Percentiles rank a stretch among this genome's conserved stretches.
Evolutionary conservation across 1,284 basidiomycete species (phyloP).

Genomic region (Puccinia hordei): DNA sequence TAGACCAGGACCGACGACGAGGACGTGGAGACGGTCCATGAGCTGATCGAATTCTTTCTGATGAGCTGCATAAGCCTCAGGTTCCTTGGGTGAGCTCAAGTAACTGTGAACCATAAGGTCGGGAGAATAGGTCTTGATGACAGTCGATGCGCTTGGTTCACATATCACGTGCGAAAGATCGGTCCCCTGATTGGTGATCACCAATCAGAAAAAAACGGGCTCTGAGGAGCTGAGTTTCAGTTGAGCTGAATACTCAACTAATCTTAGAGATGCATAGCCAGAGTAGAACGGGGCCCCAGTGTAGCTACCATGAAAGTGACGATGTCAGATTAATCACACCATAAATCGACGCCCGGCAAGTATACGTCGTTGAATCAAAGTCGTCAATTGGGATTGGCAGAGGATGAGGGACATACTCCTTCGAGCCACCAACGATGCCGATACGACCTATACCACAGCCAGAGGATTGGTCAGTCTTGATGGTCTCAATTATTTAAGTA

Average conservation of each 20-base stretch:
- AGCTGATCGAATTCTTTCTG: constrained; percentile 68
- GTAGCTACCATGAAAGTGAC: constrained; percentile 63
- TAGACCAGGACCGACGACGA: constrained; percentile 84
- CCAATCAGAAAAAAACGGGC: background rate
- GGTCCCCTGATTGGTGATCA: constrained; percentile 68
- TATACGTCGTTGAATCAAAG: background rate
- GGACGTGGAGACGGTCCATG: constrained; percentile 81
- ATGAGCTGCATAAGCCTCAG: constrained; percentile 57
- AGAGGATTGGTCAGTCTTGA: background rate
- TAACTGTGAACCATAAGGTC: constrained; percentile 96
- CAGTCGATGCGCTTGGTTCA: constrained; percentile 74
- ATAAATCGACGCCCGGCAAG: background rate
- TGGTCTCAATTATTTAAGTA: too few relatives aligned
- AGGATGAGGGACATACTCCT: constrained; percentile 67
- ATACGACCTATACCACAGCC: constrained; percentile 68
- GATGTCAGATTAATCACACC: background rate
- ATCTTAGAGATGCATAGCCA: constrained; percentile 78
- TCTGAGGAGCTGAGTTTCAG: constrained; percentile 11
- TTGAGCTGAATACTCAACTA: constrained; percentile 67
- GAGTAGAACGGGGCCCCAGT: constrained; percentile 95
- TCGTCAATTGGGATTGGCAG: background rate
- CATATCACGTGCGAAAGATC: constrained; percentile 97
- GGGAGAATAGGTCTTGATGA: constrained; percentile 91
- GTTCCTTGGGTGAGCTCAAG: constrained; percentile 62
- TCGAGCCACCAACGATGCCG: constrained; percentile 86